A percentile compares a stretch with the other conserved stretches of the same genome.
phyloP scores from a whole-genome alignment of 2,329 filamentous ascomycete genomes.

The Xylaria sp. region DNA sequence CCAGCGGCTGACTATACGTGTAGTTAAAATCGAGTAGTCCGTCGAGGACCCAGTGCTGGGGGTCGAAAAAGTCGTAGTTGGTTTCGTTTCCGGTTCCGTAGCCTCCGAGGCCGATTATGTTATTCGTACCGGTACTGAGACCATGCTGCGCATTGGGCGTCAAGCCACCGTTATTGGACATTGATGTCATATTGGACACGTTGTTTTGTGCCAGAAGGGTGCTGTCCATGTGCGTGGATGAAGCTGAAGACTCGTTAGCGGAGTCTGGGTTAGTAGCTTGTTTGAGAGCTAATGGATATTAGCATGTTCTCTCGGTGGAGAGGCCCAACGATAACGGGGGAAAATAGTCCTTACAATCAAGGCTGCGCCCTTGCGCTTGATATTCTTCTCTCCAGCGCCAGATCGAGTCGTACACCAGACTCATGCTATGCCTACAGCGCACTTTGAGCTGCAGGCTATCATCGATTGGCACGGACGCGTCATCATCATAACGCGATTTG shows the following conservation, averaged over 20 bases:
- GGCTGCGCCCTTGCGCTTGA: constrained; percentile 63
- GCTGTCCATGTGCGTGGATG: constrained; percentile 59
- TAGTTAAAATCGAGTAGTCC: constrained; percentile 77
- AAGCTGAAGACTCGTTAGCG: constrained; percentile 64
- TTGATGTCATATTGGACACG: constrained; percentile 44
- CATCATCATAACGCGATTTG: constrained; percentile 45
- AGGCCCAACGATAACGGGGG: constrained; percentile 27
- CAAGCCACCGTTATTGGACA: constrained; percentile 47
- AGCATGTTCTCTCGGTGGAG: constrained; percentile 29
- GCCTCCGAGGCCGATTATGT: constrained; percentile 46
- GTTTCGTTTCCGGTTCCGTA: constrained; percentile 58
- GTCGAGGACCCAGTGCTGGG: constrained; percentile 89
- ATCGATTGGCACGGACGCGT: constrained; percentile 52
- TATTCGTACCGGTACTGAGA: constrained; percentile 41
- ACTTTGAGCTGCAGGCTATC: constrained; percentile 74
- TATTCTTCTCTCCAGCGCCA: constrained; percentile 83
- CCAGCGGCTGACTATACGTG: constrained; percentile 48
- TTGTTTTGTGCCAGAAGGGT: constrained; percentile 50
- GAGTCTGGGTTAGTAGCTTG: constrained; percentile 84
- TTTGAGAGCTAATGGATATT: constrained; percentile 59
- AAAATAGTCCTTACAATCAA: constrained; percentile 56
- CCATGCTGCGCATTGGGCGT: constrained; percentile 46
- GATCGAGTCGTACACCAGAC: constrained; percentile 75
- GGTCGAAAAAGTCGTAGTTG: constrained; percentile 85
- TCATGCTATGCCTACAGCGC: constrained; percentile 80